A percentile compares a stretch with the other conserved stretches of the same genome.
Evolutionary conservation across 1,139 yeast species (phyloP).

Genomic region (Debaryomyces sp.): DNA sequence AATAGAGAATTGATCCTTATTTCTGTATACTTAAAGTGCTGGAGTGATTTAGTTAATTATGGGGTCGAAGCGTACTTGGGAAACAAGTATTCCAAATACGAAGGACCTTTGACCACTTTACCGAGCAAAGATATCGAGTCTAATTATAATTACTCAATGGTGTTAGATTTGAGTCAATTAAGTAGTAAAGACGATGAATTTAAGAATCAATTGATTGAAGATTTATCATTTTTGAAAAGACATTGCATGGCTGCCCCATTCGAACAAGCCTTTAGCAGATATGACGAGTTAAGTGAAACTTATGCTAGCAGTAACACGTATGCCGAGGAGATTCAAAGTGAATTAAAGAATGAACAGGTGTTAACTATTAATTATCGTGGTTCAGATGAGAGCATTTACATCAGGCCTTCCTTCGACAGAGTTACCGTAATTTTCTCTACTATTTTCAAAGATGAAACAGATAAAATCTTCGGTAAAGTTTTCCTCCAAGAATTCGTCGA

Average conservation of each 20-base stretch:
- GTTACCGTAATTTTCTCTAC: conserved; percentile 96
- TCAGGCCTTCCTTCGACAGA: conserved; percentile 92
- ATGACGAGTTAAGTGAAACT: conserved; percentile 65
- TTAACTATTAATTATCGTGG: conserved; percentile 87
- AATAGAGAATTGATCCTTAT: conserved; percentile 64
- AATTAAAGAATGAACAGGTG: conserved; percentile 56
- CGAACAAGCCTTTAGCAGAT: conserved; percentile 79
- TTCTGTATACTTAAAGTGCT: conserved; percentile 76
- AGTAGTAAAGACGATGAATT: conserved; percentile 45
- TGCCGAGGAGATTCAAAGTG: conserved; percentile 52
- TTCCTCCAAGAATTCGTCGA: conserved; percentile 95
- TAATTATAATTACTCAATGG: conserved; percentile 82
- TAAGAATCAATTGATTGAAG: conserved; percentile 54
- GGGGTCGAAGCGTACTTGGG: conserved; percentile 56
- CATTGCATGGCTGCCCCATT: conserved; percentile 93
- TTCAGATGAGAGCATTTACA: conserved; percentile 79
- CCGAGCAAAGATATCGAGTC: conserved; percentile 52
- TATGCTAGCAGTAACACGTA: conserved; percentile 52
- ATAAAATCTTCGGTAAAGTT: conserved; percentile 91
- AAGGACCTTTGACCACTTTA: conserved; percentile 30
- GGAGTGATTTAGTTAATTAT: conserved; percentile 68
- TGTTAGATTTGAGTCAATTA: conserved; percentile 58
- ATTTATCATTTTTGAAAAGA: conserved; percentile 77
- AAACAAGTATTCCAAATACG: conserved; percentile 39
- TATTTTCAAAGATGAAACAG: conserved; percentile 94